A percentile compares a stretch with the other conserved stretches of the same genome.
phyloP scores from a whole-genome alignment of 371 early-diverging fungal species.

The Pancytospora philotis region DNA sequence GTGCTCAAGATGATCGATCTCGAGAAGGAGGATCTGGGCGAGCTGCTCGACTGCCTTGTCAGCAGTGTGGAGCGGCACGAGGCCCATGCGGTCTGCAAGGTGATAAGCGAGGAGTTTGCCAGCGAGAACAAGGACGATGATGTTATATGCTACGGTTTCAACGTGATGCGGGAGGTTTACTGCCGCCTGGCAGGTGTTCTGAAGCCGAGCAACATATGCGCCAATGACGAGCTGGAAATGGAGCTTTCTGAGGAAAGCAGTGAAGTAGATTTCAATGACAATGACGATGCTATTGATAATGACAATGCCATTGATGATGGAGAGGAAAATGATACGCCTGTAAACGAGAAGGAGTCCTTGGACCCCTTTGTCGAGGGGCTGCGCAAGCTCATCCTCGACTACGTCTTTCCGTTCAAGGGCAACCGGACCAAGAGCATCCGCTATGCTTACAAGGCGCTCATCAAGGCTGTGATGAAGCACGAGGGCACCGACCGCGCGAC shows the following conservation, averaged over 20 bases:
- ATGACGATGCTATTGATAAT: too few species aligned
- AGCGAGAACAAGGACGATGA: conserved; percentile 15
- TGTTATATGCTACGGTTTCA: conserved; percentile 11
- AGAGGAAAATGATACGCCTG: too few species aligned
- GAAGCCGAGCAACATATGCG: conserved; percentile 4
- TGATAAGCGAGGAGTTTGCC: conserved; percentile 1
- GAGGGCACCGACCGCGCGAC: conserved; percentile 17
- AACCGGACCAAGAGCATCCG: conserved; percentile 24
- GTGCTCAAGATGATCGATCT: conserved; percentile 43
- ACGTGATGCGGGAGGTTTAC: conserved; percentile 23
- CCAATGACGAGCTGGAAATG: conserved; percentile 2
- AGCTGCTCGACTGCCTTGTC: conserved; percentile 13
- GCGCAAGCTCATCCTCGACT: conserved; percentile 25
- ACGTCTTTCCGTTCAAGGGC: conserved; percentile 32
- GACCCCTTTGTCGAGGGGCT: conserved; percentile 1
- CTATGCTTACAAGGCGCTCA: conserved; percentile 31
- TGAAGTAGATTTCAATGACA: too few species aligned
- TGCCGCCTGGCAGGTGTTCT: background rate
- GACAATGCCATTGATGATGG: too few species aligned
- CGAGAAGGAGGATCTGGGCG: conserved; percentile 32
- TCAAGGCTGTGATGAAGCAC: conserved; percentile 32
- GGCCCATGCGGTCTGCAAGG: conserved; percentile 3
- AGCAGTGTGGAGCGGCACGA: conserved; percentile 10
- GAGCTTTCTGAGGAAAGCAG: too few species aligned
- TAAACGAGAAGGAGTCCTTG: conserved; percentile 11